phyloP scores from a whole-genome alignment of 1,139 yeast genomes.

The Sugiyamaella grinbergsii region DNA sequence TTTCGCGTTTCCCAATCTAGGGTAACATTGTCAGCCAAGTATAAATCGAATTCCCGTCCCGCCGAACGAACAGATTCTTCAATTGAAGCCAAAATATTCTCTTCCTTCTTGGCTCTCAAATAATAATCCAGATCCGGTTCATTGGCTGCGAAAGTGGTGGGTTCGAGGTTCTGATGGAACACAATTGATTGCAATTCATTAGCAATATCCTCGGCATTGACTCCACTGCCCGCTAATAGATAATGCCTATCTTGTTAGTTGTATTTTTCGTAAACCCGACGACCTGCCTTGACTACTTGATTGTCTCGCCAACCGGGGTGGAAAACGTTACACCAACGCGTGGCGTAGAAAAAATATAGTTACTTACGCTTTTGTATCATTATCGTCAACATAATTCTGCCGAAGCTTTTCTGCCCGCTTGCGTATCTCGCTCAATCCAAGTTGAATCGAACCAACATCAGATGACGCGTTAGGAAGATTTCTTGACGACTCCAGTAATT shows the following conservation, averaged over 20 bases:
- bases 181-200: constrained; percentile 50
- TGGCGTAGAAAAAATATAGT: background rate
- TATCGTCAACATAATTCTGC: constrained; percentile 47
- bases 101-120: constrained; percentile 72
- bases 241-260: constrained; percentile 52
- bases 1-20: constrained; percentile 84
- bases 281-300: too few relatives aligned
- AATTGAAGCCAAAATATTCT: constrained; percentile 77
- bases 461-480: constrained; percentile 66
- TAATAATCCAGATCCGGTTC: constrained; percentile 40
- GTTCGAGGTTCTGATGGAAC: constrained; percentile 34
- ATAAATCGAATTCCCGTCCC: constrained; percentile 79
- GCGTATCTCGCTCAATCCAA: constrained; percentile 76
- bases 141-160: constrained; percentile 33
- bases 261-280: too few relatives aligned
- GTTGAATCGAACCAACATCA: constrained; percentile 70
- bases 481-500: constrained; percentile 68
- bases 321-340: too few relatives aligned
- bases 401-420: constrained; percentile 67
- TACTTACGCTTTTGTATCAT: constrained; percentile 69
- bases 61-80: constrained; percentile 78
- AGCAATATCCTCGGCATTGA: constrained; percentile 85
- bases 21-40: constrained; percentile 69
- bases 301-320: too few relatives aligned
- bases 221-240: constrained; percentile 84